A percentile compares a stretch with the other conserved stretches of the same genome.
Conservation (phyloP, 345 rosid genomes). For the Mallotus nudiflorus region DNA sequence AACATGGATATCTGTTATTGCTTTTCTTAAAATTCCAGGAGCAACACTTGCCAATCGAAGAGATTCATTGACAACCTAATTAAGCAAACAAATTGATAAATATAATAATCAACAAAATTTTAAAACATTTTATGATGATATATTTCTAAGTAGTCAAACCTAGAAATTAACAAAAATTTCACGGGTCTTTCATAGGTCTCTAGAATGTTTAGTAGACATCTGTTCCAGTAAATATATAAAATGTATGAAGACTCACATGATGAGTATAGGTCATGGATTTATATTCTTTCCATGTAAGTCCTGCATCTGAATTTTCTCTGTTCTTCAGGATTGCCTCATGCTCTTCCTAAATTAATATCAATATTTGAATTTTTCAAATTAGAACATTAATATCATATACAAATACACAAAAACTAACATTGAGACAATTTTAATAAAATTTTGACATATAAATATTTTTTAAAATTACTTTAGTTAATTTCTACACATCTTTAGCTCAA, state of each 20-base stretch:
- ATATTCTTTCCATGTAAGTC: slow-evolving; percentile 27
- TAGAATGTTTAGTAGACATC: no score
- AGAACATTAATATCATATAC: no score
- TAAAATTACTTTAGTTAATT: no score
- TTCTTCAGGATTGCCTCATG: slow-evolving; percentile 23
- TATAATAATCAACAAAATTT: no score
- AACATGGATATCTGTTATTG: slow-evolving; percentile 15
- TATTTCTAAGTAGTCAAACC: no score
- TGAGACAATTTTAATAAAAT: no score
- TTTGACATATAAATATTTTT: no score
- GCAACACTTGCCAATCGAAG: slow-evolving; percentile 25
- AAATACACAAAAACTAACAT: no score
- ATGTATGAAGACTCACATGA: slow-evolving; percentile 13
- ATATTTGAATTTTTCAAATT: no score
- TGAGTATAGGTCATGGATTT: slow-evolving; percentile 27
- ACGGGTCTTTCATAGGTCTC: no score
- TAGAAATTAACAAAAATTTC: background rate
- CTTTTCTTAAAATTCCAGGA: slow-evolving; percentile 25
- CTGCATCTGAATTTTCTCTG: slow-evolving; percentile 2
- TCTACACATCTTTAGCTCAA: no score
- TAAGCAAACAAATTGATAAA: background rate
- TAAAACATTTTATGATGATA: no score
- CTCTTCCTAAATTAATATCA: slow-evolving; percentile 20
- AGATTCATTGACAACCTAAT: slow-evolving; percentile 25
- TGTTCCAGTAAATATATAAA: background rate